Conservation (phyloP, 2,329 filamentous ascomycete species). For the Colletotrichum limetticola region DNA sequence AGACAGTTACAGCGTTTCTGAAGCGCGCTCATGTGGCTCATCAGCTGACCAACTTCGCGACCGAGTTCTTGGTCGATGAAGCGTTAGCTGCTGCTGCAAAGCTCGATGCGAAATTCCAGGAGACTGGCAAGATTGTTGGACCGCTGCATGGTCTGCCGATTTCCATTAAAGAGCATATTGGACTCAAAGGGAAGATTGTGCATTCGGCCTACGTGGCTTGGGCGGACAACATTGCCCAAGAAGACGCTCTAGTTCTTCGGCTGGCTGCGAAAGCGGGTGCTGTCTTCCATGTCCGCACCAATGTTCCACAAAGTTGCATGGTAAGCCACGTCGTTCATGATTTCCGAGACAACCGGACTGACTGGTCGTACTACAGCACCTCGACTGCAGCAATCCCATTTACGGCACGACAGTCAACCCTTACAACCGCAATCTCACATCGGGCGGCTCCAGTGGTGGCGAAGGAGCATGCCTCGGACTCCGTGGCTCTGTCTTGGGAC, state of each 20-base stretch:
- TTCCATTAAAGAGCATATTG: conserved; percentile 39
- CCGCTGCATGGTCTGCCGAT: conserved; percentile 53
- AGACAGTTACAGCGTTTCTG: conserved; percentile 54
- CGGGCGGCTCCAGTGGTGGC: conserved; percentile 55
- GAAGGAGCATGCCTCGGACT: conserved; percentile 55
- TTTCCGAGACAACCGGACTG: conserved; percentile 20
- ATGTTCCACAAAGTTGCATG: conserved; percentile 53
- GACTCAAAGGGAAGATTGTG: conserved; percentile 36
- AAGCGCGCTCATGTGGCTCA: conserved; percentile 61
- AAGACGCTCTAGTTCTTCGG: conserved; percentile 46
- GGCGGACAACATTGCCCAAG: conserved; percentile 46
- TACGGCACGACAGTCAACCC: conserved; percentile 53
- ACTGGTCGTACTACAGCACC: conserved; percentile 34
- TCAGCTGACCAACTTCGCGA: conserved; percentile 48
- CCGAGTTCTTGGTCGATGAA: conserved; percentile 50
- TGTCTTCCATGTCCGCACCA: conserved; percentile 54
- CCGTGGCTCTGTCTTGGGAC: conserved; percentile 51
- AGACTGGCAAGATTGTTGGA: conserved; percentile 53
- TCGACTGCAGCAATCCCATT: conserved; percentile 50
- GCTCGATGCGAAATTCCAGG: conserved; percentile 53
- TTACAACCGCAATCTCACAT: conserved; percentile 48
- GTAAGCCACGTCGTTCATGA: background rate
- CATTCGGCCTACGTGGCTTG: conserved; percentile 46
- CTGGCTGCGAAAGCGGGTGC: conserved; percentile 48
- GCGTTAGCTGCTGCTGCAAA: conserved; percentile 49